Evolutionary conservation across 192 early-diverging fungal genomes (phyloP), one percentile per base, ranked within the genome.

Genomic region (Linnemannia schmuckeri): DNA sequence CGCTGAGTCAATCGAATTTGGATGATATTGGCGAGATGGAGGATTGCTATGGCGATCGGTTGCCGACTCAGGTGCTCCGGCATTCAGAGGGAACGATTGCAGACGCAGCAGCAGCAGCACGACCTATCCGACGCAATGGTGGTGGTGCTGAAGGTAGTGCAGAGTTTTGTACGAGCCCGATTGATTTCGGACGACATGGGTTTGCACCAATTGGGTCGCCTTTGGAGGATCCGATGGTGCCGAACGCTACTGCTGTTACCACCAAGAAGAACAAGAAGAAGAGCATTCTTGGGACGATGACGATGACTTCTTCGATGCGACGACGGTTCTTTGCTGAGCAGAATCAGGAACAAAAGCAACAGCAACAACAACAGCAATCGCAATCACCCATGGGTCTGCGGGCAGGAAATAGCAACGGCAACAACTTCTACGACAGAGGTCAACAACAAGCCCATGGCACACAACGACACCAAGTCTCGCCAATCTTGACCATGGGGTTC

Each of bases 321-420:
- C 79, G 76, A 69, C 78, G 83, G 12, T 85, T 85, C 74, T 85
- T 85, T 80, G 77, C 83, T 4, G 83, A 85, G 30, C 83, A 85
- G 41, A 85, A 85, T n/a, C 79, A 85, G 74, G 55, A 83, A 42
- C 18, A 61, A 33, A 74, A 76, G 35, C 79, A 80, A 63, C 52
- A 76, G 44, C 81, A 72, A 71, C 44, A 78, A 55, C 18, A 63
- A 70, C 22, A 55, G 13, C 73, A 38, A 30, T 22, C 69, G 35
- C 74, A 40, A 35, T 15, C 70, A 0, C 46, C 49, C 38, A 4
- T 73, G 0, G 33, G 52, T 57, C 18, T 61, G 30, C 46, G 0
- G 4, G 55, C 33, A 35, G 61, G 27, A 7, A 72, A 27, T 8
- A 55, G 33, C 24, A 38, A 75, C 12, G 61, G 30, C 61, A 15